Conservation (phyloP, 257 asterid genomes). For the Scutellaria baicalensis region DNA sequence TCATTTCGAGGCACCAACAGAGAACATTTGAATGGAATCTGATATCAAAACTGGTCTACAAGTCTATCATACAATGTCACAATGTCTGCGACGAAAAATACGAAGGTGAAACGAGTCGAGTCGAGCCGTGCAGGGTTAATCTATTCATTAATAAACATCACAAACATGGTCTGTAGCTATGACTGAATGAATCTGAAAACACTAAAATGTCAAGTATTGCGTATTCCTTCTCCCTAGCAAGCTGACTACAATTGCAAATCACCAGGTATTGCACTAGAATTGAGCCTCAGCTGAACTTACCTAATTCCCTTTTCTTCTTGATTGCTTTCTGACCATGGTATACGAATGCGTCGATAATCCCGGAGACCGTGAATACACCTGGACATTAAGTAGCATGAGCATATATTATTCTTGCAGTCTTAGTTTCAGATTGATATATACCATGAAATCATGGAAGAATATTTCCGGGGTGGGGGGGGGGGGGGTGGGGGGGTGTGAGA, state of each 20-base stretch:
- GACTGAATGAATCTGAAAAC: not conserved
- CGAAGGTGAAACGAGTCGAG: not conserved
- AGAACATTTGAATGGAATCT: too few species aligned
- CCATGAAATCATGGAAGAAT: not conserved
- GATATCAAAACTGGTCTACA: not conserved
- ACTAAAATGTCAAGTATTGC: not conserved
- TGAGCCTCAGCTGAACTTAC: conserved; percentile 66
- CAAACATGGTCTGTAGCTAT: not conserved
- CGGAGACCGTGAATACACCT: conserved; percentile 94
- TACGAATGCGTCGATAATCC: conserved; percentile 79
- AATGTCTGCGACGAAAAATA: not conserved
- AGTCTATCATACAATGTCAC: not conserved
- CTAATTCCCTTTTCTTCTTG: conserved; percentile 82
- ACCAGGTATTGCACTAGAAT: not conserved
- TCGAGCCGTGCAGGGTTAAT: not conserved
- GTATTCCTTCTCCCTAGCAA: not conserved
- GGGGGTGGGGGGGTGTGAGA: conserved; percentile 20
- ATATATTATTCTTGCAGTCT: not conserved
- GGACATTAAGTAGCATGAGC: conserved; percentile 21
- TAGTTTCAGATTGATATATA: not conserved
- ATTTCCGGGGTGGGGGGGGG: not conserved
- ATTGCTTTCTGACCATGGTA: conserved; percentile 89
- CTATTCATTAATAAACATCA: conserved; percentile 5
- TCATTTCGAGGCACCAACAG: not conserved
- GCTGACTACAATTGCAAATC: not conserved